Base-by-base conservation (phyloP, 345 rosid species). In the Clarkia xantiana region DNA sequence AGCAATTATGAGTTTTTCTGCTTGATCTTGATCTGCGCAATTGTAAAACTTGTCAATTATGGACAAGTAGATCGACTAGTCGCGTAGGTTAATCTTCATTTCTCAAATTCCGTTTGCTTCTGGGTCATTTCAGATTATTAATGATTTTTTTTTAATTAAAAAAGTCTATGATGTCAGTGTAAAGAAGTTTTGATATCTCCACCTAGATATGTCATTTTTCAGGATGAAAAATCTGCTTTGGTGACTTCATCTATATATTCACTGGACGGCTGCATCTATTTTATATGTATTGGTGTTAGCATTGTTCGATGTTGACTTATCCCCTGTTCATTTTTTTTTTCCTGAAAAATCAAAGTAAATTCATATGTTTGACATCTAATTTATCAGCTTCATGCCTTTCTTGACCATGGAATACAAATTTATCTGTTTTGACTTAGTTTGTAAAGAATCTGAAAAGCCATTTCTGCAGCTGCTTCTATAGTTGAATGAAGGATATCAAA, bases 401-500 rank as follows among this genome's bases (percentile, higher is more conserved):
- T 29, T 29, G 36, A 29, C 36, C 46, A 3, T 6, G 15, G 13
- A 6, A n/a, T 5, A 41, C 17, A 39, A 40, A 19, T 11, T 20
- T 18, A 47, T 14, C 18, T 14, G 23, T 18, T 40, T 49, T 58
- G 55, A 58, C 62, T 42, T 36, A 11, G 18, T 25, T 41, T 42
- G 46, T 54, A 49, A 40, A 58, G 18, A 25, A 42, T 25, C 25
- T 40, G 2, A 23, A 11, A 18, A 25, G 17, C 34, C 23, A 19
- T n/a, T 55, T 56, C 40, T 38, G 53, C 60, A 47, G 53, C 47
- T 13, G 18, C 14, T 63, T 39, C 9, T 52, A 75, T 62, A 53
- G 25, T 67, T 56, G 54, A 72, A 43, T 65, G 71, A 67, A 55
- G 39, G 53, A 50, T 15, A 64, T 66, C 45, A 36, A 2, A 42